Base-by-base conservation (phyloP, 129 eudicot genomes). In the Flaveria trinervia region DNA sequence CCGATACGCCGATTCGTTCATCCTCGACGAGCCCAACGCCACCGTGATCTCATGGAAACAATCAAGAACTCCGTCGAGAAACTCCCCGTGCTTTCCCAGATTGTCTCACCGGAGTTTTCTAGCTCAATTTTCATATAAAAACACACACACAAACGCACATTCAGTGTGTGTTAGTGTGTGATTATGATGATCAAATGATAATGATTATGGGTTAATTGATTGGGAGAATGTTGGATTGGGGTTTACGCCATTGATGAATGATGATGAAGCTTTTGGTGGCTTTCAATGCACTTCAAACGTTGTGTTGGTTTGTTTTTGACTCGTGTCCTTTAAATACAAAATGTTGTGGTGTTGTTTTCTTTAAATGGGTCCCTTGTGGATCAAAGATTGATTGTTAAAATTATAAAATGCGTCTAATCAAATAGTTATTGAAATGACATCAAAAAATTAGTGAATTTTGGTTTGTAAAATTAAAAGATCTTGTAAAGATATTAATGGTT, bases 21-120 rank as follows among this genome's bases (percentile, higher is more conserved):
- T 92, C 84, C 85, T 87, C 65, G 83, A 57, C 48, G 82, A 88
- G 13, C 68, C 85, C 3, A 92, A 75, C 2, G 84, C 88, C 69
- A 76, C 59, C 12, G 86, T 82, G 83, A 92, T 82, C 61, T 92
- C 97, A 92, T 92, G 65, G 89, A 92, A 80, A 69, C 96, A 92
- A 67, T 82, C 92, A 55, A 92, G 79, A 12, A 89, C 59, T 9
- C 97, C 97, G 20, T 78, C 97, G 79, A 83, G 28, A 71, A 68
- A 81, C 77, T 86, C 92, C 26, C 92, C 90, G 82, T 77, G 82
- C 85, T 89, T 92, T 78, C 97, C 97, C 97, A 87, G 96, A 57
- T 89, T 92, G 76, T 51, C 84, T 68, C 30, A 49, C 33, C 22
- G 51, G 36, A 33, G 45, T 62, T 75, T 41, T 70, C 84, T n/a